Percentiles rank a stretch among this genome's conserved stretches.
phyloP scores from a whole-genome alignment of 768 basidiomycete species.

The Boletus insuetus region DNA sequence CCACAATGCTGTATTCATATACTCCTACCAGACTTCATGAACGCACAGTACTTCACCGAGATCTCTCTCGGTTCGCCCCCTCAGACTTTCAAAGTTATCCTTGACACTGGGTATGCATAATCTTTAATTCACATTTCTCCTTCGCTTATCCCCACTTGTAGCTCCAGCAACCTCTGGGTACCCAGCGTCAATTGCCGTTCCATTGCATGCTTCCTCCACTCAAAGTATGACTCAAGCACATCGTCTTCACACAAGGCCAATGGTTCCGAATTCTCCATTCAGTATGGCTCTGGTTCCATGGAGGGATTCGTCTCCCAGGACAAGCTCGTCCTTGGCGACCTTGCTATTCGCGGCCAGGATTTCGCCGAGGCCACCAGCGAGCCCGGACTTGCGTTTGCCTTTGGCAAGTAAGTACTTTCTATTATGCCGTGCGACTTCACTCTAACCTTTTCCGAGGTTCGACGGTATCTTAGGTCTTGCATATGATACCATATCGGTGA shows the following conservation, averaged over 20 bases:
- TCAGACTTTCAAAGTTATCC: slow-evolving; percentile 89
- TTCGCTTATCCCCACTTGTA: slow-evolving; percentile 26
- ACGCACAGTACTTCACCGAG: slow-evolving; percentile 94
- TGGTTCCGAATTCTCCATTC: slow-evolving; percentile 85
- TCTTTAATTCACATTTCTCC: slow-evolving; percentile 18
- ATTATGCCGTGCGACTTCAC: background rate
- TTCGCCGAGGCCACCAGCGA: slow-evolving; percentile 97
- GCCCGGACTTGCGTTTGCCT: slow-evolving; percentile 96
- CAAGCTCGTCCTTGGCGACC: slow-evolving; percentile 73
- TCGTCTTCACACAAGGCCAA: slow-evolving; percentile 90
- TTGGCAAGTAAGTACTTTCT: slow-evolving; percentile 69
- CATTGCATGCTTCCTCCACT: slow-evolving; percentile 91
- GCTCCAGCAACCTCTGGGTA: slow-evolving; percentile 93
- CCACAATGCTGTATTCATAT: background rate
- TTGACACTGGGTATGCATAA: slow-evolving; percentile 78
- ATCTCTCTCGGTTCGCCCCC: slow-evolving; percentile 82
- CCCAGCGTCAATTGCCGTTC: slow-evolving; percentile 79
- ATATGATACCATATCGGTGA: slow-evolving; percentile 95
- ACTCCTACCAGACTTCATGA: slow-evolving; percentile 78
- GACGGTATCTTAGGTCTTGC: slow-evolving; percentile 94
- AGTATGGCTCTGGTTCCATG: slow-evolving; percentile 95
- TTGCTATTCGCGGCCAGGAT: slow-evolving; percentile 69
- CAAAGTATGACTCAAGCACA: slow-evolving; percentile 78
- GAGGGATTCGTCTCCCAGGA: slow-evolving; percentile 94
- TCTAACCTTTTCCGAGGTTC: slow-evolving; percentile 51